Evolutionary conservation across 805 yeast species (phyloP), one percentile per base, ranked within the genome.

Genomic region (Kluyveromyces aestuarii): DNA sequence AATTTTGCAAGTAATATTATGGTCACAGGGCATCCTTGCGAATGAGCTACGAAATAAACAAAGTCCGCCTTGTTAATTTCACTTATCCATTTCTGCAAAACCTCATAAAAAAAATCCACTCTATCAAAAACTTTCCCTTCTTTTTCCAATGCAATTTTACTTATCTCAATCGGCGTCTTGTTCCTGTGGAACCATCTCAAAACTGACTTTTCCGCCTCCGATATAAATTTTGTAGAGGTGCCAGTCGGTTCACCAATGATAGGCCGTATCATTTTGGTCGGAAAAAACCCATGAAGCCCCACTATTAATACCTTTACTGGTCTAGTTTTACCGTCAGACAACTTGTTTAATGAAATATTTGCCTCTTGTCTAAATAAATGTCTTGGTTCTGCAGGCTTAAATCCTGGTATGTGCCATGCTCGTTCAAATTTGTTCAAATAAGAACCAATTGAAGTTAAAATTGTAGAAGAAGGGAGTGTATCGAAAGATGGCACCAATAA

Each of bases 261-360:
- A 0, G 96, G 89, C 46, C 99, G 70, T 9, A 93, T 72, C 74
- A 88, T 81, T 53, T 77, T 79, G 1, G 88, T 85, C 0, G 99
- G 99, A 70, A 93, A 91, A 60, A 90, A 91, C 0, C 99, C 99
- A 68, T 91, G 99, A 1, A 91, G 90, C 0, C 99, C 99, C 50
- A 91, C 80, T 36, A 93, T 84, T 30, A 91, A 74, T 0, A 86
- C 86, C 53, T 81, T 79, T 49, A 77, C 76, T 37, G 79, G 71
- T 44, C 51, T 53, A 16, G 47, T 50, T 6, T 50, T 55, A 11
- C 55, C 55, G 19, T 57, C 46, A 1, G 63, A 53, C 21, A 64
- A 27, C 9, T 49, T 46, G 17, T 48, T 42, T 7, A 63, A 48
- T 35, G 52, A 58, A 5, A 50, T 50, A 1, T 46, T 41, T 1